Percentiles rank a stretch among this genome's conserved stretches.
Conservation (phyloP, 2,329 filamentous ascomycete species). For the Pestalotiopsis sp. region DNA sequence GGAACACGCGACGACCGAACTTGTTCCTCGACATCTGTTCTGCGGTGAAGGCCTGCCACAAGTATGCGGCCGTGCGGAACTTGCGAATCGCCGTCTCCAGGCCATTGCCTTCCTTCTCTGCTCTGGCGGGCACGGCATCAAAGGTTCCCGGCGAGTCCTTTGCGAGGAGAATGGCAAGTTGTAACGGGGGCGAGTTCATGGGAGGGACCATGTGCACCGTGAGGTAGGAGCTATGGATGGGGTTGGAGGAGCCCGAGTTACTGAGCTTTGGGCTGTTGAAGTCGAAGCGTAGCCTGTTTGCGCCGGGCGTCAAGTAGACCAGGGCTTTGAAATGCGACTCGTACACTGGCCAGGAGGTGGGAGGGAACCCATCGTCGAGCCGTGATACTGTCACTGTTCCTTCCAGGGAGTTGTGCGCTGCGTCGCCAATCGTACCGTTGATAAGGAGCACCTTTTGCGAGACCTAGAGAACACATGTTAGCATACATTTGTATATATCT, state of each 20-base stretch:
- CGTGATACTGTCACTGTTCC: slow-evolving; percentile 80
- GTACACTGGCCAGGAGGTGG: slow-evolving; percentile 83
- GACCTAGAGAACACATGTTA: slow-evolving; percentile 56
- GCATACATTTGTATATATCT: background rate
- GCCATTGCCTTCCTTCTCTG: slow-evolving; percentile 79
- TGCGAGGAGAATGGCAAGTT: slow-evolving; percentile 84
- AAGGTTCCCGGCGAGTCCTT: slow-evolving; percentile 87
- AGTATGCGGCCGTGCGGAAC: slow-evolving; percentile 91
- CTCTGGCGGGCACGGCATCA: slow-evolving; percentile 76
- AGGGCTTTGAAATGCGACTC: slow-evolving; percentile 91
- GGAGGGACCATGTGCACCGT: slow-evolving; percentile 86
- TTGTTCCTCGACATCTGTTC: slow-evolving; percentile 95
- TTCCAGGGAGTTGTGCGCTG: slow-evolving; percentile 68
- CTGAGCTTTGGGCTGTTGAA: slow-evolving; percentile 83
- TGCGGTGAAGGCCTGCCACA: slow-evolving; percentile 96
- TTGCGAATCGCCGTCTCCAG: slow-evolving; percentile 83
- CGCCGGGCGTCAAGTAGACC: slow-evolving; percentile 86
- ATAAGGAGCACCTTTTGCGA: slow-evolving; percentile 89
- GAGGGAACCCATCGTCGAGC: slow-evolving; percentile 82
- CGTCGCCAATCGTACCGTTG: slow-evolving; percentile 79
- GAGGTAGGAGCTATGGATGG: slow-evolving; percentile 77
- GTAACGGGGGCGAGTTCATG: slow-evolving; percentile 77
- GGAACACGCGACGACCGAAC: slow-evolving; percentile 82
- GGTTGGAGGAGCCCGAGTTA: slow-evolving; percentile 66
- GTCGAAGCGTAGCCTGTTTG: slow-evolving; percentile 86